phyloP scores from a whole-genome alignment of 169 alveolate genomes.

The Eimeria maxima region DNA sequence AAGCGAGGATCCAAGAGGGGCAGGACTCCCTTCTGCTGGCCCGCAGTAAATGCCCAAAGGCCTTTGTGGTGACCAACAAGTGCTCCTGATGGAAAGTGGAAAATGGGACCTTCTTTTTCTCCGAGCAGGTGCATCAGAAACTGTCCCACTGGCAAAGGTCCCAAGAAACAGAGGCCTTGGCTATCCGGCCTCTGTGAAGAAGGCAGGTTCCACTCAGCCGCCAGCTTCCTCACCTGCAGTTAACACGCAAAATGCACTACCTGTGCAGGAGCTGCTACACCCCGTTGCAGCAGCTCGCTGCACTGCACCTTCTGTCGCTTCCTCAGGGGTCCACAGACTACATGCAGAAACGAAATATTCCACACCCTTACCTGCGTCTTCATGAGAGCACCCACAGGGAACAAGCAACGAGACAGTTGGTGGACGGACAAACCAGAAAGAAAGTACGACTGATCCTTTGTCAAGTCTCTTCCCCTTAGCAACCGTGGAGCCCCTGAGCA shows the following conservation, averaged over 20 bases:
- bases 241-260: background rate
- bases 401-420: constrained; percentile 84
- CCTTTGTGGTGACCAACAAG: constrained; percentile 88
- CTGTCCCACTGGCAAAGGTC: constrained; percentile 83
- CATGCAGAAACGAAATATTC: background rate
- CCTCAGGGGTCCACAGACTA: background rate
- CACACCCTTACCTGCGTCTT: constrained; percentile 85
- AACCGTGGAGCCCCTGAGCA: constrained; percentile 60
- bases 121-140: constrained; percentile 85
- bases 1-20: constrained; percentile 80
- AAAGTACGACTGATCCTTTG: constrained; percentile 90
- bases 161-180: constrained; percentile 89
- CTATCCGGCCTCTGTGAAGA: constrained; percentile 88
- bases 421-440: constrained; percentile 84
- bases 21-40: constrained; percentile 88
- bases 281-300: too few relatives aligned
- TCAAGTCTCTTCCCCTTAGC: constrained; percentile 58
- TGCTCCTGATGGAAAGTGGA: constrained; percentile 83
- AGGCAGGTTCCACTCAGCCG: constrained; percentile 82
- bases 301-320: background rate
- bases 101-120: constrained; percentile 86
- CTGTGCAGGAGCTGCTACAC: background rate
- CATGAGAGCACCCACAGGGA: constrained; percentile 85
- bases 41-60: constrained; percentile 87
- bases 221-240: constrained; percentile 87